Conservation (phyloP, 75 land plant species). For the Larix kaempferi region DNA sequence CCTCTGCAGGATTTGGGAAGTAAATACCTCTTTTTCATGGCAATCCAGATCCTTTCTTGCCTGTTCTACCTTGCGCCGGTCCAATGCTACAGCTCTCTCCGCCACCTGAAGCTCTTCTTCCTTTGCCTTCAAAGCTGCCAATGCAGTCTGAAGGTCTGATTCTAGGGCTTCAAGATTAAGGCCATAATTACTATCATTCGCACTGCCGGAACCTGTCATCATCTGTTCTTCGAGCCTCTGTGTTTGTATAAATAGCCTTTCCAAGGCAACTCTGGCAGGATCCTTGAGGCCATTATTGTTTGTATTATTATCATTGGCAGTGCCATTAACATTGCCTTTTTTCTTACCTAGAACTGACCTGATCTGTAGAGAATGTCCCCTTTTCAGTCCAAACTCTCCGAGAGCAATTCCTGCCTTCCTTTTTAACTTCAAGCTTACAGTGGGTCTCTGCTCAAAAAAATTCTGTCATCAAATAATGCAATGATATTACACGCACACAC, state of each 20-base stretch:
- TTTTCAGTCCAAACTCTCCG: not conserved
- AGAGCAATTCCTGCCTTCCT: not conserved
- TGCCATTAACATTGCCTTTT: slow-evolving; percentile 16
- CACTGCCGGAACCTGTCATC: slow-evolving; percentile 15
- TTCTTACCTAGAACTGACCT: slow-evolving; percentile 25
- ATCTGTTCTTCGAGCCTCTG: slow-evolving; percentile 59
- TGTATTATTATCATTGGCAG: not conserved
- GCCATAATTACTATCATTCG: slow-evolving; percentile 13
- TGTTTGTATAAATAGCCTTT: slow-evolving; percentile 64
- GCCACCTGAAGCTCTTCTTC: slow-evolving; percentile 78
- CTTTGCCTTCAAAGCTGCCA: slow-evolving; percentile 64
- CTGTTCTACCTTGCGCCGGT: slow-evolving; percentile 39
- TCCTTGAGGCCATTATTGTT: slow-evolving; percentile 35
- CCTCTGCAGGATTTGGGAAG: slow-evolving; percentile 31
- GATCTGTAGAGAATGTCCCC: not conserved
- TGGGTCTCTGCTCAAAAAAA: not conserved
- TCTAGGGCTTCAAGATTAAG: slow-evolving; percentile 53
- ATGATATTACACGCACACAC: too few relatives aligned
- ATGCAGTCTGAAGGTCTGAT: slow-evolving; percentile 59
- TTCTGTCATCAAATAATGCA: not conserved
- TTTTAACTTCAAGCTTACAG: not conserved
- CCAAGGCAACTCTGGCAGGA: slow-evolving; percentile 61
- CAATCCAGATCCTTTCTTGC: slow-evolving; percentile 50
- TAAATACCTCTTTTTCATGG: slow-evolving; percentile 52
- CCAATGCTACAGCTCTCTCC: slow-evolving; percentile 46